Base-by-base conservation (phyloP, 1,284 basidiomycete species). In the Trichosporon sp. region DNA sequence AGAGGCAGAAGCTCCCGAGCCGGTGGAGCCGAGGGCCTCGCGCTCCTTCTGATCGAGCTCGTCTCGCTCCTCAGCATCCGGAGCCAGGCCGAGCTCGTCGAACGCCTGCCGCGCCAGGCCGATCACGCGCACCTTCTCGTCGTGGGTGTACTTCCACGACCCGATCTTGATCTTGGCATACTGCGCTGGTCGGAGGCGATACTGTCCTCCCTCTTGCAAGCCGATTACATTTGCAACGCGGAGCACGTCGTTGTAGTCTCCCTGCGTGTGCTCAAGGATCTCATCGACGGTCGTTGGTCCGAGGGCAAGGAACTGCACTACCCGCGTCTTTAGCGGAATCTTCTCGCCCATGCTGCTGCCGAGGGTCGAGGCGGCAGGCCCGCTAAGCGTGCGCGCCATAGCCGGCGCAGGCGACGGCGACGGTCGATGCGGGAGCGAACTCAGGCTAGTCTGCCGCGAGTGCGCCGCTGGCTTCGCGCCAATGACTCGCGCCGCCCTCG, bases 131-230 rank as follows among this genome's bases (percentile, higher is more conserved):
- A 66, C 61, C 46, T 72, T 71, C 56, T 79, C 76, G 9, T 70
- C 72, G 36, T 71, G 69, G 0, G 75, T 73, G 65, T 78, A 79
- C 63, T 69, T 72, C 58, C 70, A 68, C 7, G 61, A 69, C 36
- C 66, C 70, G n/a, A 79, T 68, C 63, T 79, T 79, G 74, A 79
- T 72, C 64, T 78, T 77, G 44, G 73, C 64, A 61, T 79, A 79
- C 59, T 79, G 76, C 8, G 65, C 61, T 5, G 77, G 74, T 3
- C 68, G 67, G 3, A 79, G 68, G 5, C 69, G 68, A 31, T 70
- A 78, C 34, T 37, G 61, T 37, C 59, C 25, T 31, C 56, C 10
- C 9, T 46, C 16, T 33, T 36, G 14, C 9, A 54, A 27, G 49
- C 49, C 64, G 62, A 79, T 76, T 3, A 77, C 75, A 23, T 73